These are phyloP conservation scores for Pseudonitzschia pungens DNA, from an alignment of 108 stramenopile genomes.

Conservation along the genomic window DNA sequence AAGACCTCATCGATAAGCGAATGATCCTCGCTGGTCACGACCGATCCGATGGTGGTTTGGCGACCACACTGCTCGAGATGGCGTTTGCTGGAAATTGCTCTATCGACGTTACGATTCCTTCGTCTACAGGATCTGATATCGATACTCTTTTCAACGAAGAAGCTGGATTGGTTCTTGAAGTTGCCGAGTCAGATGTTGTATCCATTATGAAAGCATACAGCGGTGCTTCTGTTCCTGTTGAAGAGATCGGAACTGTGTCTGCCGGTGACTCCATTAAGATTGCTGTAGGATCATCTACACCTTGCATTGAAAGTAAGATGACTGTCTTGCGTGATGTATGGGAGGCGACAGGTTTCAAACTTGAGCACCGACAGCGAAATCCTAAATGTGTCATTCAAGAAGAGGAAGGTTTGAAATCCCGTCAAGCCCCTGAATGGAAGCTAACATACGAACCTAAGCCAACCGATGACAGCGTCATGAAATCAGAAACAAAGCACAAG, in stretches of 20 bases:
- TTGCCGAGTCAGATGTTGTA: constrained; percentile 51
- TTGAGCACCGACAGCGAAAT: constrained; percentile 94
- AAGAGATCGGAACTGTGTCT: constrained; percentile 81
- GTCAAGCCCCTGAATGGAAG: constrained; percentile 84
- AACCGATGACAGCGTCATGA: constrained; percentile 70
- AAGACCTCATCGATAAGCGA: constrained; percentile 80
- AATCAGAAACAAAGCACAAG: constrained; percentile 75
- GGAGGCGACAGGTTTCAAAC: constrained; percentile 97
- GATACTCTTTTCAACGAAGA: constrained; percentile 95
- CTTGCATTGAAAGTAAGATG: constrained; percentile 83
- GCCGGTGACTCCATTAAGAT: constrained; percentile 84
- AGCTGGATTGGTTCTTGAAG: constrained; percentile 93
- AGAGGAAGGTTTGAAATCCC: constrained; percentile 77
- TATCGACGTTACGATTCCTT: constrained; percentile 81
- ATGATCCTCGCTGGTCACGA: constrained; percentile 93
- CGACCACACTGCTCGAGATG: constrained; percentile 93
- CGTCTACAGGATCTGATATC: constrained; percentile 62
- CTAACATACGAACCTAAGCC: constrained; percentile 76
- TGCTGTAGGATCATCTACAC: constrained; percentile 64
- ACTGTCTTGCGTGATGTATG: constrained; percentile 92
- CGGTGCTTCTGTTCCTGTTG: constrained; percentile 63
- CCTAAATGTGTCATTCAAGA: constrained; percentile 92
- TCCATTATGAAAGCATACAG: constrained; percentile 71
- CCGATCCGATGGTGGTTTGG: constrained; percentile 95
- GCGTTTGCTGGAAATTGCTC: constrained; percentile 98